Conservation (phyloP, 306 rosid species). For the Comarum palustre region DNA sequence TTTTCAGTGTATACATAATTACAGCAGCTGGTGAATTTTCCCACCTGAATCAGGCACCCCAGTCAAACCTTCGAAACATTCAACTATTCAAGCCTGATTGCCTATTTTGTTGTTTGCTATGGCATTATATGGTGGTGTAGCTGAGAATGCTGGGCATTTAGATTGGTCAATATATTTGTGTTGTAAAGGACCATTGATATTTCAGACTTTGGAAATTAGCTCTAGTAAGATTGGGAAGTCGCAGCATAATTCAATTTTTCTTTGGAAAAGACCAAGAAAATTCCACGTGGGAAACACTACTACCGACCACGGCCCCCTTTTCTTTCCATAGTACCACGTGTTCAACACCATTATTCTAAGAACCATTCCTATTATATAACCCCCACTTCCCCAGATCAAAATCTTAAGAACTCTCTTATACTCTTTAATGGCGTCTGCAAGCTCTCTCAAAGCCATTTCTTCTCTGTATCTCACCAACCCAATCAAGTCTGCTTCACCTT, state of each 20-base stretch:
- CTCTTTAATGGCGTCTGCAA: slow-evolving; percentile 54
- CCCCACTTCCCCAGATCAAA: slow-evolving; percentile 7
- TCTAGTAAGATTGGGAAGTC: neutral
- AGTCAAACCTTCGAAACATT: slow-evolving; percentile 5
- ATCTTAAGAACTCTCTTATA: neutral
- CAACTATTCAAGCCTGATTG: neutral
- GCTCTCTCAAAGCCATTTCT: slow-evolving; percentile 39
- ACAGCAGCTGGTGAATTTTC: neutral
- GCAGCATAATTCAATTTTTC: neutral
- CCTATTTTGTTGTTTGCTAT: slow-evolving; percentile 3
- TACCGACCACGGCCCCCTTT: slow-evolving; percentile 18
- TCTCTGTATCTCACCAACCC: slow-evolving; percentile 32
- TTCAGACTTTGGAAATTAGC: neutral
- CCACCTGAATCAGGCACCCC: neutral
- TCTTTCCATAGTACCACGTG: slow-evolving; percentile 24
- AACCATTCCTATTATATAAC: slow-evolving; percentile 13
- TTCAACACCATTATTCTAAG: slow-evolving; percentile 6
- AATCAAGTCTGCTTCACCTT: slow-evolving; percentile 21
- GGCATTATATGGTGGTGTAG: neutral
- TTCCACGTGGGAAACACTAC: neutral
- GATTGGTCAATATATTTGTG: neutral
- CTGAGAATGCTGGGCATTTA: neutral
- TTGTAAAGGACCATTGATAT: neutral
- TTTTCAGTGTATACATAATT: neutral
- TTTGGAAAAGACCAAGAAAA: neutral